Base-by-base conservation (phyloP, 306 rosid genomes). In the Calophaca sinica region DNA sequence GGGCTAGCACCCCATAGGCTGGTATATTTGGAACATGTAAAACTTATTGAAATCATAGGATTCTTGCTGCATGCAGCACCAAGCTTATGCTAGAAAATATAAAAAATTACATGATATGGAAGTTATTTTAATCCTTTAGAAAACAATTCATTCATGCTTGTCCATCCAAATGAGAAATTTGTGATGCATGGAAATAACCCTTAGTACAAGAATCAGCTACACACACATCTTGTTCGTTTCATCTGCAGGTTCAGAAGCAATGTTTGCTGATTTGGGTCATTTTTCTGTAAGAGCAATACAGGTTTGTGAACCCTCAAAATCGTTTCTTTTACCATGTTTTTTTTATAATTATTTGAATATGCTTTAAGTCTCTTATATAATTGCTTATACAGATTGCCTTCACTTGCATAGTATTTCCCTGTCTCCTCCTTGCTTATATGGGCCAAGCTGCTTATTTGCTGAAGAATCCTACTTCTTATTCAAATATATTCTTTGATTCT, bases 191-290 rank as follows among this genome's bases (percentile, higher is more conserved):
- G 39, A 28, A 57, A 7, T 28, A 28, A 9, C 36, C 36, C 9
- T 46, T 9, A 46, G 36, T 57, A 57, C 36, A 57, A 26, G 14
- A 57, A 57, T 57, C 13, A 57, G 62, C 11, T 28, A 28, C 15
- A 26, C 29, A 57, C 13, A 7, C 60, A 59, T 10, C 20, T n/a
- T 49, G 20, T 32, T 59, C 9, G 5, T 59, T 59, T 59, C 74
- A 14, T 15, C 64, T 77, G 58, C 87, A 91, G 93, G 93, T 62
- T 87, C 93, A 49, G 96, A 91, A 85, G 96, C 90, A 44, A 91
- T 88, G 96, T 91, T 91, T 82, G 93, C 92, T 76, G 96, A 91
- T 87, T 77, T 91, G 36, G 94, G 94, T 57, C 92, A 88, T 80
- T 88, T 91, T 81, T 84, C 89, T 58, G 90, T 88, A 64, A 81